These are phyloP conservation scores for Blastomyces percursus DNA, from an alignment of 2,329 filamentous ascomycete species.

Conservation along the genomic window DNA sequence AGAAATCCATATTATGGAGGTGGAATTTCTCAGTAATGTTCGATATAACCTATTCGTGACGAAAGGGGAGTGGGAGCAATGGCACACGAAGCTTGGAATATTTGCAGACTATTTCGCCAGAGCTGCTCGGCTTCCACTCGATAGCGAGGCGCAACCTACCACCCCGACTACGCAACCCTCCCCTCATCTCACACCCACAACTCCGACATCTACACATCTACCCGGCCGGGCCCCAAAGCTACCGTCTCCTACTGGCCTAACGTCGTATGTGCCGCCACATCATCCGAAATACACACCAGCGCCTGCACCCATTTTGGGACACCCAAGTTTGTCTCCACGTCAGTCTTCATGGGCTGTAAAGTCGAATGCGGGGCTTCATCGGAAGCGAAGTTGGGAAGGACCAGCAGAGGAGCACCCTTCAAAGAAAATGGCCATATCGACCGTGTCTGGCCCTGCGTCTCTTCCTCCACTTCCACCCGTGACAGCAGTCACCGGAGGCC, in stretches of 20 bases:
- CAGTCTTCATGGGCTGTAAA: constrained; percentile 31
- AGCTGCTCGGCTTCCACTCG: constrained; percentile 43
- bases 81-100: constrained; percentile 70
- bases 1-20: constrained; percentile 98
- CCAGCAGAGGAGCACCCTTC: constrained; percentile 44
- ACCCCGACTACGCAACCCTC: constrained; percentile 25
- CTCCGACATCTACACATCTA: neutral
- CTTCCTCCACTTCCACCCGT: constrained; percentile 20
- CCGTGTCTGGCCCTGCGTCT: constrained; percentile 15
- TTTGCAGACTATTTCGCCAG: constrained; percentile 76
- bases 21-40: constrained; percentile 99
- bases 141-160: constrained; percentile 24
- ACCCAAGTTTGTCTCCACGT: constrained; percentile 14
- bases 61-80: constrained; percentile 72
- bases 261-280: neutral
- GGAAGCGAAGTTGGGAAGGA: constrained; percentile 52
- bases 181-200: constrained; percentile 27
- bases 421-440: constrained; percentile 38
- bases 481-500: constrained; percentile 18
- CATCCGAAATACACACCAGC: constrained; percentile 15
- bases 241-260: constrained; percentile 29
- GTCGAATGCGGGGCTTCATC: constrained; percentile 15
- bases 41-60: constrained; percentile 85
- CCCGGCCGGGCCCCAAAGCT: constrained; percentile 20
- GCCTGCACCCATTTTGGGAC: constrained; percentile 16